Evolutionary conservation across 257 asterid species (phyloP).

Genomic region (Primulina huaijiensis): DNA sequence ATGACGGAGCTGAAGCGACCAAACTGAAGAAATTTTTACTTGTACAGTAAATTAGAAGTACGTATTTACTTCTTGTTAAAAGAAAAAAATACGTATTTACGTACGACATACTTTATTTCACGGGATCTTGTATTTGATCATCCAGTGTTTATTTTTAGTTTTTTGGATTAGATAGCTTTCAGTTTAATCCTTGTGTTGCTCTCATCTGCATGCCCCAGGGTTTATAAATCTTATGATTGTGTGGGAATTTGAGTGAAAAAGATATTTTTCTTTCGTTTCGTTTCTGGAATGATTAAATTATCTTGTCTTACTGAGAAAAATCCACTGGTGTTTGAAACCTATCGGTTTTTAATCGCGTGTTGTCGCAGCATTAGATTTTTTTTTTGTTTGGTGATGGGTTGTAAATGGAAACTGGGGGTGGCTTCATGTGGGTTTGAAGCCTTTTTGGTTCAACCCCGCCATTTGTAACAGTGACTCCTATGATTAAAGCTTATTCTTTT

Average conservation of each 20-base stretch:
- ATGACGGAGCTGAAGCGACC: not conserved
- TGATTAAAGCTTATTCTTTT: conserved; percentile 1
- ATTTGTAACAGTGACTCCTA: conserved; percentile 3
- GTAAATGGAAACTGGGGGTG: not conserved
- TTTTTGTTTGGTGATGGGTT: not conserved
- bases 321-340: not conserved
- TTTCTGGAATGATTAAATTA: too few relatives aligned
- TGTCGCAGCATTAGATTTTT: not conserved
- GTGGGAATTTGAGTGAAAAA: not conserved
- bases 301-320: not conserved
- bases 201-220: not conserved
- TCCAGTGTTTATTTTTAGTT: not conserved
- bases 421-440: not conserved
- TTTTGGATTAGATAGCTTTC: not conserved
- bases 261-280: too few relatives aligned
- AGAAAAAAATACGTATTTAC: too few relatives aligned
- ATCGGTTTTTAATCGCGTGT: not conserved
- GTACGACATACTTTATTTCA: not conserved
- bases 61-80: too few relatives aligned
- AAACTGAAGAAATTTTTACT: not conserved
- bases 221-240: not conserved
- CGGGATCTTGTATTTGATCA: not conserved
- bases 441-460: not conserved
- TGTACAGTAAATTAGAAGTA: not conserved
- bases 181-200: not conserved